Percentiles rank a stretch among this genome's conserved stretches.
Conservation (phyloP, 441 rosid genomes). For the Gossypium gossypioides region DNA sequence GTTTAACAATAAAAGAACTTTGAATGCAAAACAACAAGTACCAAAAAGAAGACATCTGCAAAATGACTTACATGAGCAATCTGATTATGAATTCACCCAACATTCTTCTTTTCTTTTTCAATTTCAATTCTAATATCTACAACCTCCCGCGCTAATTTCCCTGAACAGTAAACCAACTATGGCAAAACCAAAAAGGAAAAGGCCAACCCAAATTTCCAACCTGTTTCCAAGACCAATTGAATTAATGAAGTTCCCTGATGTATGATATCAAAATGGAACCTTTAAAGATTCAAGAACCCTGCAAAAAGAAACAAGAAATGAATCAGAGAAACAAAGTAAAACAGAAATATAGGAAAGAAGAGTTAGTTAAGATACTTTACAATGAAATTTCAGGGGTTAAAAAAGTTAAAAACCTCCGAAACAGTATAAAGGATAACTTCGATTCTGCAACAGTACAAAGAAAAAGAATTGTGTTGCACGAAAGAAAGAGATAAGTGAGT, state of each 20-base stretch:
- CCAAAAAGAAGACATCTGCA: not conserved
- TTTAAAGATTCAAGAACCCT: not conserved
- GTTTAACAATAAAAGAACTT: not conserved
- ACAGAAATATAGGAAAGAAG: not conserved
- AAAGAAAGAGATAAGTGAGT: not conserved
- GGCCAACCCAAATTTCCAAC: not conserved
- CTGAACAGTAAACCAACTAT: not conserved
- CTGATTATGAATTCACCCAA: constrained; percentile 50
- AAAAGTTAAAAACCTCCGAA: not conserved
- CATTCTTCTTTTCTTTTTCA: constrained; percentile 17
- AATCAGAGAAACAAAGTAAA: too few species aligned
- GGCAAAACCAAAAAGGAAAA: not conserved
- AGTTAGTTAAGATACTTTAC: not conserved
- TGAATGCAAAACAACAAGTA: not conserved
- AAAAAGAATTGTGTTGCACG: not conserved
- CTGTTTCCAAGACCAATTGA: not conserved
- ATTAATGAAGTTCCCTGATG: not conserved
- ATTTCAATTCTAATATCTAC: not conserved
- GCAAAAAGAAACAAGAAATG: not conserved
- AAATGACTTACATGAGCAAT: constrained; percentile 34
- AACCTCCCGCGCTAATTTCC: constrained; percentile 14
- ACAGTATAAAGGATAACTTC: constrained; percentile 9
- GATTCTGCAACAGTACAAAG: constrained; percentile 7
- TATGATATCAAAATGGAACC: not conserved
- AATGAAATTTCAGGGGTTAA: constrained; percentile 6